Percentiles rank a stretch among this genome's conserved stretches.
These are phyloP conservation scores for Coemansia sp. DNA, from an alignment of 192 early-diverging fungal genomes.

Conservation along the genomic window DNA sequence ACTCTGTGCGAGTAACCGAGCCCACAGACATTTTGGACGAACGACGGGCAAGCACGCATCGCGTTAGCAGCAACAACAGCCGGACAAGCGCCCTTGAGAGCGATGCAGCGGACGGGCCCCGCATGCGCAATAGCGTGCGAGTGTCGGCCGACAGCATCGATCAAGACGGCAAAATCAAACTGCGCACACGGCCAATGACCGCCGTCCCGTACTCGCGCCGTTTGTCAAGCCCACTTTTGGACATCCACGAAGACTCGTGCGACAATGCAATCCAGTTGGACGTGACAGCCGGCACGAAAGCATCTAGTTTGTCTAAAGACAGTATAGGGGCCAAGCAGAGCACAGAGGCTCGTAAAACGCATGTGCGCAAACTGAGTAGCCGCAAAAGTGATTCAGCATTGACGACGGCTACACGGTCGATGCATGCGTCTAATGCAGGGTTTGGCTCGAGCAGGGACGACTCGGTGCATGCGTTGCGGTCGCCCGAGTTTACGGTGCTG, in stretches of 20 bases:
- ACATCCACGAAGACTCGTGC: constrained; percentile 1
- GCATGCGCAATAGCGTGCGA: background rate
- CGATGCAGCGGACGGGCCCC: background rate
- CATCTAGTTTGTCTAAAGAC: constrained; percentile 1
- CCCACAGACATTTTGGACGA: background rate
- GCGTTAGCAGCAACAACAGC: constrained; percentile 17
- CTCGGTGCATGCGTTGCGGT: constrained; percentile 36
- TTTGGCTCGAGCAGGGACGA: constrained; percentile 17
- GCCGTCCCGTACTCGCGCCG: constrained; percentile 25
- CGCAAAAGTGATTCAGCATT: constrained; percentile 52
- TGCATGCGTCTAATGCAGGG: constrained; percentile 20
- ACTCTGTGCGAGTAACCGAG: background rate
- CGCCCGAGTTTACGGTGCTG: constrained; percentile 53
- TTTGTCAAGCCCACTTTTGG: constrained; percentile 21
- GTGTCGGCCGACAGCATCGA: background rate
- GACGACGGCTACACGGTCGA: constrained; percentile 44
- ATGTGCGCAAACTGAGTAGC: constrained; percentile 44
- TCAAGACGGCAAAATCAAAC: constrained; percentile 27
- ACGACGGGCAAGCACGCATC: background rate
- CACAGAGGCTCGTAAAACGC: constrained; percentile 13
- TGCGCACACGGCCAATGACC: constrained; percentile 49
- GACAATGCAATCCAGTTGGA: background rate
- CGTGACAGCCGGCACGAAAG: constrained; percentile 3
- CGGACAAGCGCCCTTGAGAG: background rate
- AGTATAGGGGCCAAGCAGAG: background rate